Evolutionary conservation across 2,329 filamentous ascomycete species (phyloP), one percentile per base, ranked within the genome.

Genomic region (Fusarium penzigii): DNA sequence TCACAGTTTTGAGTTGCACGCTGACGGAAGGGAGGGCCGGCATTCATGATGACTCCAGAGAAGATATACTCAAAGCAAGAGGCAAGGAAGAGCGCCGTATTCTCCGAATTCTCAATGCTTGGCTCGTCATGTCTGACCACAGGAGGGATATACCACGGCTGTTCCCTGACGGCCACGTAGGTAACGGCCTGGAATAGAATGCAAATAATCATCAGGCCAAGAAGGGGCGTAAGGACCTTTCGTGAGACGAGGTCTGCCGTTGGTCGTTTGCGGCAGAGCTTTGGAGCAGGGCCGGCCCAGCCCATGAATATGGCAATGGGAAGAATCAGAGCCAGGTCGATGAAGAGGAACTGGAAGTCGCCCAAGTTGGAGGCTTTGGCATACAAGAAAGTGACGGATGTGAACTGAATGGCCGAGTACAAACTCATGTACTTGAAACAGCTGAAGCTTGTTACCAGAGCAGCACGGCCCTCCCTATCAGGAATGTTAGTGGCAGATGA

Each of bases 401-500:
- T 96, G 76, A 99, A 99, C 71, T 99, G 94, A 60, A 99, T 99
- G n/a, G 94, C 93, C 3, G 92, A 97, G 77, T 99, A 99, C 59
- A 99, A 75, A 64, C 90, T 95, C 95, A 99, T 99, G 74, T 96
- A 99, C 77, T 97, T 99, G 82, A 99, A 99, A 76, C 94, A 99
- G 75, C 90, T 95, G 76, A 99, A 99, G 72, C 92, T 96, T 12
- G 94, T 99, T n/a, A 97, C 92, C 34, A 99, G 81, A 34, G 95
- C 90, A 17, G 93, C 93, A 57, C 95, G 86, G 17, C 94, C 94
- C 77, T 99, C 94, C 60, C 92, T 86, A 36, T 40, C 38, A 16
- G 10, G 1, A 17, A 40, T 16, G 56, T 72, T 57, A 72, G 63
- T 14, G 25, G 29, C 2, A 16, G 44, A 38, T 17, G 13, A 20